A percentile compares a stretch with the other conserved stretches of the same genome.
phyloP scores from a whole-genome alignment of 371 early-diverging fungal genomes.

The Batrachochytrium dendrobatidis region DNA sequence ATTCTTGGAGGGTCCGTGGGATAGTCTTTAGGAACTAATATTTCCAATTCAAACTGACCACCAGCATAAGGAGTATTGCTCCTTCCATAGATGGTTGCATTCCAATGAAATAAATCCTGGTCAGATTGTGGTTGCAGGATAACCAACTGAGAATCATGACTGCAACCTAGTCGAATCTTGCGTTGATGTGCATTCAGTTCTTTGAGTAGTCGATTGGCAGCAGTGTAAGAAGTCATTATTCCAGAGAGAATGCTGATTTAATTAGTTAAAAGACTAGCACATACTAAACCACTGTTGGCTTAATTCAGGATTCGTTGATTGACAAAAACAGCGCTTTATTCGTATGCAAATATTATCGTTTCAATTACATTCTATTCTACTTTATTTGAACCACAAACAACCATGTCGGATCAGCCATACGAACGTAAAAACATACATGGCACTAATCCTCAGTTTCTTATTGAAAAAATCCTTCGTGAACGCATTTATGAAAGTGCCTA shows the following conservation, averaged over 20 bases:
- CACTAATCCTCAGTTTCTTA: slow-evolving; percentile 81
- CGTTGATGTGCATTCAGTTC: slow-evolving; percentile 35
- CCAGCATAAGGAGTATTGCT: slow-evolving; percentile 70
- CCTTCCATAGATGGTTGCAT: slow-evolving; percentile 74
- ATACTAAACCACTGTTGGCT: too few species aligned
- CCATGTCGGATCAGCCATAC: too few species aligned
- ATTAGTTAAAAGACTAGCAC: too few species aligned
- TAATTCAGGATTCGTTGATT: too few species aligned
- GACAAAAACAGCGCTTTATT: too few species aligned
- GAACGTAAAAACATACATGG: slow-evolving; percentile 56
- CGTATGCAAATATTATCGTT: too few species aligned
- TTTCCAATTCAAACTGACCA: slow-evolving; percentile 47
- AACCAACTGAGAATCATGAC: too few species aligned
- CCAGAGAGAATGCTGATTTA: too few species aligned
- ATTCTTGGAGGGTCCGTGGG: slow-evolving; percentile 56
- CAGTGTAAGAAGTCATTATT: too few species aligned
- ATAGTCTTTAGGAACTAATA: slow-evolving; percentile 51
- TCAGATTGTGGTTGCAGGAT: slow-evolving; percentile 58
- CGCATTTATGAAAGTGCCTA: slow-evolving; percentile 86
- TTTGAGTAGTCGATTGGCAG: slow-evolving; percentile 37
- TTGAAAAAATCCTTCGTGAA: slow-evolving; percentile 87
- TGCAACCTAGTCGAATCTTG: too few species aligned
- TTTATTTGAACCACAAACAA: too few species aligned
- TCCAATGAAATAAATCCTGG: slow-evolving; percentile 81
- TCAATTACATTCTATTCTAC: too few species aligned